A percentile compares a stretch with the other conserved stretches of the same genome.
Evolutionary conservation across 148 eudicot species (phyloP).

Genomic region (Vaccinium darrowii): DNA sequence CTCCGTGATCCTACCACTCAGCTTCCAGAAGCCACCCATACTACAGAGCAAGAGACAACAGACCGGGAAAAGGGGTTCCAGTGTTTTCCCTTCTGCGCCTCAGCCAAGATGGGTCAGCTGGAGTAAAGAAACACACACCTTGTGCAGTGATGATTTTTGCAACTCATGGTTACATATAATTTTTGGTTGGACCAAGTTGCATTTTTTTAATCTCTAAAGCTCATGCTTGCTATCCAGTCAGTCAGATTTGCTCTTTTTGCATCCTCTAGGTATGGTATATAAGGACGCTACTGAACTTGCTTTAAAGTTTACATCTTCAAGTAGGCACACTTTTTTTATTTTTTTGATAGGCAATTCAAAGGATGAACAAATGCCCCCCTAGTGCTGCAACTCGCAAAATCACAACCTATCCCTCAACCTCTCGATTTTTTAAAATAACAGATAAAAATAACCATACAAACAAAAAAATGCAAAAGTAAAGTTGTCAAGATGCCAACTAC

Average conservation of each 20-base stretch:
- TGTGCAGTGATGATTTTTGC: background rate
- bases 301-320: background rate
- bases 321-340: background rate
- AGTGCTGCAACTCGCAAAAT: too few species aligned
- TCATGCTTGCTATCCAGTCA: background rate
- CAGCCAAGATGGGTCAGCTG: slow-evolving; percentile 2
- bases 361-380: too few species aligned
- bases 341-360: too few species aligned
- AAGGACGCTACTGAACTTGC: background rate
- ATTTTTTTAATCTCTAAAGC: background rate
- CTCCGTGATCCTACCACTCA: background rate
- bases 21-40: background rate
- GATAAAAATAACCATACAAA: too few species aligned
- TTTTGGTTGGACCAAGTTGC: background rate
- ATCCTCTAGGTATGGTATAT: background rate
- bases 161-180: background rate
- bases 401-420: too few species aligned
- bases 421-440: too few species aligned
- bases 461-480: too few species aligned
- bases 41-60: background rate
- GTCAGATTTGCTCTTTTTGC: background rate
- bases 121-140: background rate
- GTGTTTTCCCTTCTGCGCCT: background rate
- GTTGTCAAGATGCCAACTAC: too few species aligned
- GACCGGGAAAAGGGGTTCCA: background rate